Conservation (phyloP, 805 yeast species). For the Nakazawaea ishiwadae region DNA sequence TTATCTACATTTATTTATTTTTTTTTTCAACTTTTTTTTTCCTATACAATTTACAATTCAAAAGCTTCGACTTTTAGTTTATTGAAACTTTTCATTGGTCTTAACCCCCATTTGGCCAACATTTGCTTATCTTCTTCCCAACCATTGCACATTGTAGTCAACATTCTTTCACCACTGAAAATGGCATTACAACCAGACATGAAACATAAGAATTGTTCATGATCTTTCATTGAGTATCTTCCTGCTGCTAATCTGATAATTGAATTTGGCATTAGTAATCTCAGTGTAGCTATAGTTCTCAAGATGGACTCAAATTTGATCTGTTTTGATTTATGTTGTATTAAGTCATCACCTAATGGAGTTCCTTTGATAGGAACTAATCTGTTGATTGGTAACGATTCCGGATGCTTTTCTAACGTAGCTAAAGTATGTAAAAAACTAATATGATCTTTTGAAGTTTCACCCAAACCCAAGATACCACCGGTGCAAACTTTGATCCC, state of each 20-base stretch:
- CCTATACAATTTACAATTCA: neutral
- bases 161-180: conserved; percentile 76
- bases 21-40: neutral
- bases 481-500: conserved; percentile 75
- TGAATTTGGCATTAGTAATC: conserved; percentile 67
- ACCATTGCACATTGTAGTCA: conserved; percentile 78
- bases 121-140: conserved; percentile 77
- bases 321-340: conserved; percentile 33
- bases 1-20: neutral
- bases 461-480: conserved; percentile 72
- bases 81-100: conserved; percentile 48
- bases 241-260: conserved; percentile 79
- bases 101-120: conserved; percentile 66
- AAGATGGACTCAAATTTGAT: conserved; percentile 58
- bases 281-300: conserved; percentile 71
- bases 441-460: conserved; percentile 64
- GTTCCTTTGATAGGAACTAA: conserved; percentile 79
- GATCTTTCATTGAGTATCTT: conserved; percentile 73
- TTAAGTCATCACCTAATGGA: conserved; percentile 58
- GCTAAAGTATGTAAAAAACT: conserved; percentile 64
- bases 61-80: conserved; percentile 2
- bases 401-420: conserved; percentile 71
- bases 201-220: conserved; percentile 71
- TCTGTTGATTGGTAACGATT: conserved; percentile 75
- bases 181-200: conserved; percentile 78